phyloP scores from a whole-genome alignment of 2,329 filamentous ascomycete genomes.

The Epichloe gansuensis region DNA sequence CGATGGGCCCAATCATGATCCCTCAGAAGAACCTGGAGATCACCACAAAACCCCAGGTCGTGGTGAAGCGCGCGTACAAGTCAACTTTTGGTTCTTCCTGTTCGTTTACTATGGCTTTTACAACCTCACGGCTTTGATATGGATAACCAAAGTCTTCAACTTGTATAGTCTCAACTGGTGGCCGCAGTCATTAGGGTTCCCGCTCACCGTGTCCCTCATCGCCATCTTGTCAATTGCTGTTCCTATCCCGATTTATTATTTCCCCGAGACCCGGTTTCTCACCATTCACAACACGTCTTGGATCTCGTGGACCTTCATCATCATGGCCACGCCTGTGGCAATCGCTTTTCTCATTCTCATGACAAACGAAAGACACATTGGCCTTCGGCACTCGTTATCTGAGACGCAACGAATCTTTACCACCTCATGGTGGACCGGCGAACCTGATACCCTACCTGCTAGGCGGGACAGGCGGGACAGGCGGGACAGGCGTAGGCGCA shows the following conservation, averaged over 20 bases:
- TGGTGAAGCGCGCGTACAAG: conserved; percentile 48
- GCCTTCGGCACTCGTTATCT: conserved; percentile 47
- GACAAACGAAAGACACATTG: conserved; percentile 50
- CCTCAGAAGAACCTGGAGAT: conserved; percentile 7
- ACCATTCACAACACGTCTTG: conserved; percentile 53
- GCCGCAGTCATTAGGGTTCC: conserved; percentile 52
- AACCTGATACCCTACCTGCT: conserved; percentile 34
- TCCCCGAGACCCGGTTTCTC: conserved; percentile 39
- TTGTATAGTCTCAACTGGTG: conserved; percentile 62
- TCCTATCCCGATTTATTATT: conserved; percentile 48
- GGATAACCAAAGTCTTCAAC: conserved; percentile 63
- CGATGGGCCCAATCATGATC: conserved; percentile 17
- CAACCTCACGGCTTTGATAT: conserved; percentile 53
- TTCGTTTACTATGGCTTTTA: conserved; percentile 60
- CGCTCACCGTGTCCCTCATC: conserved; percentile 49
- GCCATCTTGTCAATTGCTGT: conserved; percentile 45
- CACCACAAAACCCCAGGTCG: conserved; percentile 41
- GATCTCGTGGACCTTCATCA: conserved; percentile 58
- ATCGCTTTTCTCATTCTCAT: conserved; percentile 53
- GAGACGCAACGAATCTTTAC: conserved; percentile 59
- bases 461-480: conserved; percentile 26
- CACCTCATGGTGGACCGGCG: conserved; percentile 52
- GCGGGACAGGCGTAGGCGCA: conserved; percentile 19
- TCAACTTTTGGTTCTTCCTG: conserved; percentile 63
- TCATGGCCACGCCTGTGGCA: conserved; percentile 57